Conservation (phyloP, 192 early-diverging fungal species). For the Entophlyctis helioformis region DNA sequence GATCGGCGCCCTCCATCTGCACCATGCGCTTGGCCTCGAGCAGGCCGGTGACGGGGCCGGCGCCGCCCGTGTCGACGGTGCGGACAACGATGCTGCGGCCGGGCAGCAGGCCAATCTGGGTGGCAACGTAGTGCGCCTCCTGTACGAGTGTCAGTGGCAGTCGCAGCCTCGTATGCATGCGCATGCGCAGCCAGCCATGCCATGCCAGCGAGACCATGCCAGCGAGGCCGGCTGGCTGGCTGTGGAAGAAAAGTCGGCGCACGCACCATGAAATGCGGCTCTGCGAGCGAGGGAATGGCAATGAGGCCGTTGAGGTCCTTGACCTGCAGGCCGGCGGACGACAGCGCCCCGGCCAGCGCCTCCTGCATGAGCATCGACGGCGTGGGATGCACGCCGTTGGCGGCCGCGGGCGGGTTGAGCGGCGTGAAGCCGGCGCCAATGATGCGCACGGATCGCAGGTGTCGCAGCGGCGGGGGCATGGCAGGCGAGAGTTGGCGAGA, state of each 20-base stretch:
- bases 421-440: constrained; percentile 27
- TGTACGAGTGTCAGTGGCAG: background rate
- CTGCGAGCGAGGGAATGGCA: constrained; percentile 27
- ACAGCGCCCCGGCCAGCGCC: constrained; percentile 15
- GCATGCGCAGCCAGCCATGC: no score
- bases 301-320: constrained; percentile 29
- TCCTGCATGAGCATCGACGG: constrained; percentile 25
- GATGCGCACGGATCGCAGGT: constrained; percentile 11
- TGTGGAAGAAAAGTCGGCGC: no score
- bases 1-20: constrained; percentile 14
- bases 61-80: constrained; percentile 28
- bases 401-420: constrained; percentile 7
- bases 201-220: no score
- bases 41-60: constrained; percentile 25
- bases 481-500: no score
- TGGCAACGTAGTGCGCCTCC: constrained; percentile 16
- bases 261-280: constrained; percentile 25
- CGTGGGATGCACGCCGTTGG: constrained; percentile 1
- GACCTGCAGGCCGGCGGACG: constrained; percentile 9
- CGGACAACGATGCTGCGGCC: constrained; percentile 16
- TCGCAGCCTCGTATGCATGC: no score
- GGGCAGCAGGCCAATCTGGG: constrained; percentile 23
- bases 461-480: constrained; percentile 8
- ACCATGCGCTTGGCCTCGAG: constrained; percentile 25
- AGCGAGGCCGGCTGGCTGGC: no score